Percentiles rank a stretch among this genome's conserved stretches.
phyloP scores from a whole-genome alignment of 2,329 filamentous ascomycete genomes.

The Pestalotiopsis sp. region DNA sequence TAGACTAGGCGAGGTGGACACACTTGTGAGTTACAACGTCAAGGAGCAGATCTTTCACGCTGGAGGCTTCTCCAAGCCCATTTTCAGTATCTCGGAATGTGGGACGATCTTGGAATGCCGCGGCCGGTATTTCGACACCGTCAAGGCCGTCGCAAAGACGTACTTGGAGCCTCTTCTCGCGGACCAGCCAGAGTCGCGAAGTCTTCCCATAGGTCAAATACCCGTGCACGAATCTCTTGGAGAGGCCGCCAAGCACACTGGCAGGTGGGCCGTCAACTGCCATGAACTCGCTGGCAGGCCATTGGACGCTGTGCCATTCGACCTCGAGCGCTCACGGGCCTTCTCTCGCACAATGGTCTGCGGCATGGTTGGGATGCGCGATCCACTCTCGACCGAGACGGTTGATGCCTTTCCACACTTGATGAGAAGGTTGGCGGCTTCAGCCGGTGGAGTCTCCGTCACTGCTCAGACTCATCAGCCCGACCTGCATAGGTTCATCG shows the following conservation, averaged over 20 bases:
- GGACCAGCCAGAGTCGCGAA: background rate
- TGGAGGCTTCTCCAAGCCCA: background rate
- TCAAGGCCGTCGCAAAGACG: background rate
- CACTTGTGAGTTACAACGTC: background rate
- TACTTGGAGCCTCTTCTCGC: background rate
- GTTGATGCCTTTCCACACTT: background rate
- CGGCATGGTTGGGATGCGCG: background rate
- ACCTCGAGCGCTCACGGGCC: background rate
- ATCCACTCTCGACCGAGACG: background rate
- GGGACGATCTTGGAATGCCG: background rate
- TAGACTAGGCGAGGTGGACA: background rate
- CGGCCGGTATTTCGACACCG: background rate
- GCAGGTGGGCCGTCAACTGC: background rate
- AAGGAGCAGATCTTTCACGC: background rate
- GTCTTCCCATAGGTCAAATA: background rate
- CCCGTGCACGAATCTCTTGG: background rate
- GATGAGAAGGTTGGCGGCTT: background rate
- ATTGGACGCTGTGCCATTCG: background rate
- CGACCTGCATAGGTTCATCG: background rate
- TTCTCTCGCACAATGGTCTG: slow-evolving; percentile 3
- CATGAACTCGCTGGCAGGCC: background rate
- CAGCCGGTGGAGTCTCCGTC: background rate
- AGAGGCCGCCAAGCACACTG: background rate
- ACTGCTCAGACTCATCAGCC: too few species aligned
- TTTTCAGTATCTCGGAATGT: background rate